Evolutionary conservation across 768 basidiomycete genomes (phyloP).

Genomic region (Hygrocybe coccinea): DNA sequence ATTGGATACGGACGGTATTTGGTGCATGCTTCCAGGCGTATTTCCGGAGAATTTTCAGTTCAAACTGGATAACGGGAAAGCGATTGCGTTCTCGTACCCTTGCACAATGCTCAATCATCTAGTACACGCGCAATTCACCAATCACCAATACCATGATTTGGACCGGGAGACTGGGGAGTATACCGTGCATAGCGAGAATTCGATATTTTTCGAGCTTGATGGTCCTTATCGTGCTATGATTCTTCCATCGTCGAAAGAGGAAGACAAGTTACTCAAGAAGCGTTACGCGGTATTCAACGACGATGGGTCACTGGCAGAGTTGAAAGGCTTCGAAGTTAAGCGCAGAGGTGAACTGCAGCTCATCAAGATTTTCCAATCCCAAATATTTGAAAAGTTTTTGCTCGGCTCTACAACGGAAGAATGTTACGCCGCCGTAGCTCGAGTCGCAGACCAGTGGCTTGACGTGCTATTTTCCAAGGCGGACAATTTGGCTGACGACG

Average conservation of each 20-base stretch:
- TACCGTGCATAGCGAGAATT: constrained; percentile 87
- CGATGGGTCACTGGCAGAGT: constrained; percentile 93
- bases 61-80: constrained; percentile 81
- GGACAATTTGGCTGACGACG: constrained; percentile 80
- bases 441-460: constrained; percentile 94
- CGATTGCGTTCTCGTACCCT: constrained; percentile 87
- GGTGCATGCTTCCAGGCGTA: constrained; percentile 98
- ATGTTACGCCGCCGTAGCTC: constrained; percentile 90
- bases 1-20: constrained; percentile 97
- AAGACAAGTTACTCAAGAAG: constrained; percentile 97
- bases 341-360: constrained; percentile 95
- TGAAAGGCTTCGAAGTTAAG: constrained; percentile 99
- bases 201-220: constrained; percentile 98
- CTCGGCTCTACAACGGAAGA: constrained; percentile 90
- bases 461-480: constrained; percentile 89
- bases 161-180: constrained; percentile 83
- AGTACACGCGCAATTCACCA: constrained; percentile 92
- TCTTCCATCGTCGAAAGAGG: constrained; percentile 96
- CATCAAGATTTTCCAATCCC: constrained; percentile 99
- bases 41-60: constrained; percentile 99
- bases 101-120: constrained; percentile 99
- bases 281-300: constrained; percentile 99
- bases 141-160: constrained; percentile 94
- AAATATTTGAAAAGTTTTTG: constrained; percentile 96
- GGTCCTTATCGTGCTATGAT: constrained; percentile 99